Percentiles rank a stretch among this genome's conserved stretches.
Evolutionary conservation across 164 flowering plant species (phyloP).

Genomic region (Cinnamomum chago): DNA sequence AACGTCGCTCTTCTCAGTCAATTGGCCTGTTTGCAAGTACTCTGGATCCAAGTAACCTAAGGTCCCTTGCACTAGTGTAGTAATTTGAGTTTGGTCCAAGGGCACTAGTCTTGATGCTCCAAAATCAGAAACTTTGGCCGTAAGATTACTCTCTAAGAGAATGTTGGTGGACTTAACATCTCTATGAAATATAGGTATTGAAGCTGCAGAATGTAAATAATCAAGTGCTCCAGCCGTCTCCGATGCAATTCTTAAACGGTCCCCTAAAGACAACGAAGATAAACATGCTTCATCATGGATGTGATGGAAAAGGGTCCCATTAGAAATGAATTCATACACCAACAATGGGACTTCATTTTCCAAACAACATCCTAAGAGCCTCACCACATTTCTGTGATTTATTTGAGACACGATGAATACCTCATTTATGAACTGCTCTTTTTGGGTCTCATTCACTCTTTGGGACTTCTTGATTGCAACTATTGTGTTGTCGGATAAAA

Average conservation of each 20-base stretch:
- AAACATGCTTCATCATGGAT: slow-evolving; percentile 17
- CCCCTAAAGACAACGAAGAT: slow-evolving; percentile 25
- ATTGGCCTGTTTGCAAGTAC: slow-evolving; percentile 7
- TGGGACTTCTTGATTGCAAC: slow-evolving; percentile 25
- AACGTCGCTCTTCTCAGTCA: slow-evolving; percentile 19
- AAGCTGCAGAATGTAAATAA: slow-evolving; percentile 40
- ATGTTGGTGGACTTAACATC: slow-evolving; percentile 41
- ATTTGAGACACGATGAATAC: slow-evolving; percentile 37
- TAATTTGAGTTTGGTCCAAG: slow-evolving; percentile 5
- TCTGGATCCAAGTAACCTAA: slow-evolving; percentile 16
- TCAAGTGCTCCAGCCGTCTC: slow-evolving; percentile 31
- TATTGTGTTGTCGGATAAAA: slow-evolving; percentile 6
- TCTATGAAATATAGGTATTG: slow-evolving; percentile 37
- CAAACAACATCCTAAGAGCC: slow-evolving; percentile 38
- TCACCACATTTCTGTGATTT: slow-evolving; percentile 46
- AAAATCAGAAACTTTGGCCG: slow-evolving; percentile 41
- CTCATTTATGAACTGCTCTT: slow-evolving; percentile 34
- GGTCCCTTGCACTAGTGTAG: slow-evolving; percentile 15
- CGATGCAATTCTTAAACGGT: slow-evolving; percentile 22
- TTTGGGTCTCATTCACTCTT: slow-evolving; percentile 19
- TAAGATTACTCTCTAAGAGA: slow-evolving; percentile 29
- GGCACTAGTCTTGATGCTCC: slow-evolving; percentile 8
- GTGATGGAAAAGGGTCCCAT: slow-evolving; percentile 38
- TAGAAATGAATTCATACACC: slow-evolving; percentile 42
- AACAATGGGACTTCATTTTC: slow-evolving; percentile 41